Percentiles rank a stretch among this genome's conserved stretches.
Evolutionary conservation across 1,284 basidiomycete genomes (phyloP).

Genomic region (Ceraceosorus guamensis): DNA sequence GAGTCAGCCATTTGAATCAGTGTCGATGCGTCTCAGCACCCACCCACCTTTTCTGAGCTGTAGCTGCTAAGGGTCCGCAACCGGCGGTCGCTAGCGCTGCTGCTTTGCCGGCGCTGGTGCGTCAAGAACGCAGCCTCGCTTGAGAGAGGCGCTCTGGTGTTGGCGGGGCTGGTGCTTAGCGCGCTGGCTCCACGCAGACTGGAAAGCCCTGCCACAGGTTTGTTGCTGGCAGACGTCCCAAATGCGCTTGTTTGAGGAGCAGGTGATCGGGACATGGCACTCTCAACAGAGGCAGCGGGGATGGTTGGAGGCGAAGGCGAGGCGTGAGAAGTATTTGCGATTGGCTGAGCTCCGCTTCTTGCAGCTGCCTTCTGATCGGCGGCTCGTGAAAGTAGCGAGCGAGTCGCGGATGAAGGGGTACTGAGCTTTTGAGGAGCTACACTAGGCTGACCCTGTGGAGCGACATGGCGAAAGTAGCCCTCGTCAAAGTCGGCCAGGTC

Average conservation of each 20-base stretch:
- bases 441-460: neutral
- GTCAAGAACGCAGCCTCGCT: conserved; percentile 28
- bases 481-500: conserved; percentile 28
- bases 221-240: conserved; percentile 20
- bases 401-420: neutral
- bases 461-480: conserved; percentile 24
- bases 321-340: neutral
- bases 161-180: conserved; percentile 22
- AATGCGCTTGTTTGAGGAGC: conserved; percentile 21
- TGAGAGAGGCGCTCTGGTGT: conserved; percentile 13
- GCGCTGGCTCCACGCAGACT: conserved; percentile 18
- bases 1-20: too few species aligned
- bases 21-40: neutral
- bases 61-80: conserved; percentile 17
- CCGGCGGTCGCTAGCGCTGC: conserved; percentile 20
- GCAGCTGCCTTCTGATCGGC: neutral
- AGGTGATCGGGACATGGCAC: neutral
- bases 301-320: too few species aligned
- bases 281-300: too few species aligned
- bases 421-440: neutral
- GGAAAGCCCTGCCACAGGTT: conserved; percentile 31
- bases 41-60: neutral
- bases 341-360: neutral
- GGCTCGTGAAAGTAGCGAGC: neutral
- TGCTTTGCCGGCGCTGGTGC: conserved; percentile 16